Evolutionary conservation across 371 early-diverging fungal species (phyloP), one percentile per base, ranked within the genome.

Genomic region (Vairimorpha apis): DNA sequence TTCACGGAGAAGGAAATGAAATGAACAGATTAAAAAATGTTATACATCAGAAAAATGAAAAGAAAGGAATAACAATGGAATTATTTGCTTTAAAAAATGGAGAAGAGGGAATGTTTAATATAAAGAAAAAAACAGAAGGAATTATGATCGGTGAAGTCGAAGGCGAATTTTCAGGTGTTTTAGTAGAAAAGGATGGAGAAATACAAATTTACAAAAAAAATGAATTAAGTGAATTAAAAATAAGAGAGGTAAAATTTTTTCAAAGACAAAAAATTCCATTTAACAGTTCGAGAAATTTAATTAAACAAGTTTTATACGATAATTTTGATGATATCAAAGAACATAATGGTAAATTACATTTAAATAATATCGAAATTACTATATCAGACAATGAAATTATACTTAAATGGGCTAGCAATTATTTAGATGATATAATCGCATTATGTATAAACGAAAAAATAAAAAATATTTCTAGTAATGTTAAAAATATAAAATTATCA

Each of bases 1-100:
- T 99, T 0, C 99, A 99, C 67, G 99, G 99, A 65, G 99, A 97
- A 81, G 86, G 89, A 14, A 95, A 93, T 80, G 91, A 92, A 32
- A 99, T 99, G 99, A 88, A 86, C n/a, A 87, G 96, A 60, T 84
- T 99, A 72, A 88, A 89, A 72, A 88, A 90, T 65, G 94, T 95
- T 0, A 80, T 99, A 27, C 86, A 87, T 75, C 89, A 89, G 82
- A 86, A 87, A 77, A 92, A 90, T 80, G 86, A 87, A 18, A 91
- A 91, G 74, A 84, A 87, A 13, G 85, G 91, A 68, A 87, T 90
- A 59, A 86, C 88, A 38, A 87, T 94, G 70, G 86, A 89, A 45
- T 89, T 84, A 25, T 89, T 89, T 77, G 89, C 95, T 0, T 96
- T 97, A 7, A 87, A 87, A 76, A 96, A 97, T 83, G 91, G 91